A percentile compares a stretch with the other conserved stretches of the same genome.
Evolutionary conservation across 345 rosid species (phyloP).

Genomic region (Lepidium didymum): DNA sequence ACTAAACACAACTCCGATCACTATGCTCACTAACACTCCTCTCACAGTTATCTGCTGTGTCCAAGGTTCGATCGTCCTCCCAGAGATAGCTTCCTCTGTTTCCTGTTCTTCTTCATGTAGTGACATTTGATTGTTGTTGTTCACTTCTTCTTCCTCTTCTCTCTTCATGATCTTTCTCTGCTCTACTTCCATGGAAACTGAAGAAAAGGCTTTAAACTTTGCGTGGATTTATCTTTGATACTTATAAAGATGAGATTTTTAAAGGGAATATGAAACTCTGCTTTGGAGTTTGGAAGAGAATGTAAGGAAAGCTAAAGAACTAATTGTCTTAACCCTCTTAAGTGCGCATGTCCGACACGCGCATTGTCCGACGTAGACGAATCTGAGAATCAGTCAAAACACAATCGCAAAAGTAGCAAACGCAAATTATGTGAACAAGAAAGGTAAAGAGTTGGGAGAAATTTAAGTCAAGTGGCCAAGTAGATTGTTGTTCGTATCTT

Average conservation of each 20-base stretch:
- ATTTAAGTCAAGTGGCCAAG: constrained; percentile 26
- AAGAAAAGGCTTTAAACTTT: not conserved
- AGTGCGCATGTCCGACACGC: constrained; percentile 33
- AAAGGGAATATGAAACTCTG: not conserved
- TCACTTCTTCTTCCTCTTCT: constrained; percentile 8
- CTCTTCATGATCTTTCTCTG: constrained; percentile 20
- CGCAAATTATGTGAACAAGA: constrained; percentile 11
- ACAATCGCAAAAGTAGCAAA: constrained; percentile 15
- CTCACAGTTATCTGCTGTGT: constrained; percentile 63
- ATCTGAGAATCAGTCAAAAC: not conserved
- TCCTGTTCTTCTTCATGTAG: constrained; percentile 19
- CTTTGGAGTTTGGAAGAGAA: not conserved
- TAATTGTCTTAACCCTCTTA: constrained; percentile 3
- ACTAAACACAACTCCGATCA: constrained; percentile 73
- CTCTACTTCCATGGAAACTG: constrained; percentile 18
- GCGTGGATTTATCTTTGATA: not conserved
- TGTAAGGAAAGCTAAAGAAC: not conserved
- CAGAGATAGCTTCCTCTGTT: constrained; percentile 21
- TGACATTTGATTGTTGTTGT: not conserved
- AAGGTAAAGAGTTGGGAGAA: constrained; percentile 1
- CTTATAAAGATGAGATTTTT: not conserved
- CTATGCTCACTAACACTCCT: constrained; percentile 61
- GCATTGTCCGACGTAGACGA: constrained; percentile 15
- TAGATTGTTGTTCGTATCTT: constrained; percentile 25
- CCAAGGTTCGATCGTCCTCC: constrained; percentile 54